Conservation (phyloP, 805 yeast species). For the Maudiozyma serrabonitensis region DNA sequence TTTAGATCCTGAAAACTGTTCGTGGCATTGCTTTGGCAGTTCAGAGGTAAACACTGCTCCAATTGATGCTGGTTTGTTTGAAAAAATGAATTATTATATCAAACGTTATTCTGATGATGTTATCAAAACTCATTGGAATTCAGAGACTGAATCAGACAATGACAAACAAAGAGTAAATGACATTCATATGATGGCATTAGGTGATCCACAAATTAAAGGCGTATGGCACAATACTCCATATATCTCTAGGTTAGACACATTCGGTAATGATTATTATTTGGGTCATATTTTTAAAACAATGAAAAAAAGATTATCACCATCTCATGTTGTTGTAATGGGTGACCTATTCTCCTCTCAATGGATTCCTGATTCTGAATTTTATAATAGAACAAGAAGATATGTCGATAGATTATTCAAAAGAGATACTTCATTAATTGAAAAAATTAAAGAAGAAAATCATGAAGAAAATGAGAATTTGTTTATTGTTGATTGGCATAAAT, state of each 20-base stretch:
- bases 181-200: conserved; percentile 70
- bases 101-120: conserved; percentile 25
- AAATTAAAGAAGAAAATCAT: conserved; percentile 29
- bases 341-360: conserved; percentile 91
- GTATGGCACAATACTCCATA: conserved; percentile 63
- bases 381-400: conserved; percentile 65
- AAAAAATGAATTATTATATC: conserved; percentile 19
- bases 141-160: conserved; percentile 2
- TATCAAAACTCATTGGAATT: conserved; percentile 9
- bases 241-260: conserved; percentile 69
- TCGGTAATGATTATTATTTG: conserved; percentile 80
- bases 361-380: conserved; percentile 83
- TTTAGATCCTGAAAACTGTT: conserved; percentile 41
- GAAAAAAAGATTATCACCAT: conserved; percentile 56
- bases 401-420: conserved; percentile 63
- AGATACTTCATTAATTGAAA: conserved; percentile 44
- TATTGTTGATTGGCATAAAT: conserved; percentile 19
- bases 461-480: conserved; percentile 20
- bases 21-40: conserved; percentile 39
- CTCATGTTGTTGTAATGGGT: conserved; percentile 83
- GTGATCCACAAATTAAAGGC: conserved; percentile 97
- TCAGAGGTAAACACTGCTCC: not conserved
- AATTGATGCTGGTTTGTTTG: conserved; percentile 5
- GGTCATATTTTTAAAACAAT: conserved; percentile 73
- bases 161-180: conserved; percentile 22